Evolutionary conservation across 31 red algal genomes (phyloP).

Genomic region (Asparagopsis taxiformis): DNA sequence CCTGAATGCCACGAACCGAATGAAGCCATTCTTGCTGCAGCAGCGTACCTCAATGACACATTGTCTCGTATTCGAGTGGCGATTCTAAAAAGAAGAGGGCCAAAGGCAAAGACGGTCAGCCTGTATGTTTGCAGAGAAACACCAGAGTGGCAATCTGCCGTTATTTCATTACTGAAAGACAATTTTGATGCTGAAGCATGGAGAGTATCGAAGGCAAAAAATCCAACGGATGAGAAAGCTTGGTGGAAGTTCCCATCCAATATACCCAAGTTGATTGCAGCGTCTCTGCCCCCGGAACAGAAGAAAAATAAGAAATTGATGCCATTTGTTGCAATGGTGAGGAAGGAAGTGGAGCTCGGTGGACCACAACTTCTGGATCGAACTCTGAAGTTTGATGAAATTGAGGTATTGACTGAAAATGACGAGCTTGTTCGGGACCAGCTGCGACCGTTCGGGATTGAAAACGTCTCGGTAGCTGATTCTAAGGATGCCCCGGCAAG

Average conservation of each 20-base stretch:
- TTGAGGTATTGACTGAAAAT: constrained; percentile 72
- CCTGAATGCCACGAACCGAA: constrained; percentile 50
- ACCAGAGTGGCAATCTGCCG: constrained; percentile 79
- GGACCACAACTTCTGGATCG: constrained; percentile 63
- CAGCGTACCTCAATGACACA: constrained; percentile 74
- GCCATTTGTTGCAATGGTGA: constrained; percentile 85
- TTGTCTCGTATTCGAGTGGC: constrained; percentile 77
- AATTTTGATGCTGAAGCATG: constrained; percentile 63
- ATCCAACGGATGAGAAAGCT: constrained; percentile 24
- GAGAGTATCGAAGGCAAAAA: constrained; percentile 19
- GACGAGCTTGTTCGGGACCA: constrained; percentile 48
- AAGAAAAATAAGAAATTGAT: constrained; percentile 88
- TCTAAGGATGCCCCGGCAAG: background rate
- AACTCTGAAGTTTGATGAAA: constrained; percentile 85
- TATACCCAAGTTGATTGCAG: constrained; percentile 70
- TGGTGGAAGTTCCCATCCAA: constrained; percentile 86
- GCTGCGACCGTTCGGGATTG: constrained; percentile 51
- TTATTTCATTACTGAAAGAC: constrained; percentile 54
- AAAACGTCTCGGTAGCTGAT: constrained; percentile 2
- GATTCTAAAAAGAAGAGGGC: constrained; percentile 36
- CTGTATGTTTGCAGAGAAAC: constrained; percentile 57
- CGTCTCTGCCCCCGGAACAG: constrained; percentile 45
- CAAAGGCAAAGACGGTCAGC: constrained; percentile 31
- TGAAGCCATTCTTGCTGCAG: constrained; percentile 67
- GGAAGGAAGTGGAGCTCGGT: constrained; percentile 66